These are phyloP conservation scores for Kalanchoe fedtschenkoi DNA, from an alignment of 164 flowering plant genomes.

Conservation along the genomic window DNA sequence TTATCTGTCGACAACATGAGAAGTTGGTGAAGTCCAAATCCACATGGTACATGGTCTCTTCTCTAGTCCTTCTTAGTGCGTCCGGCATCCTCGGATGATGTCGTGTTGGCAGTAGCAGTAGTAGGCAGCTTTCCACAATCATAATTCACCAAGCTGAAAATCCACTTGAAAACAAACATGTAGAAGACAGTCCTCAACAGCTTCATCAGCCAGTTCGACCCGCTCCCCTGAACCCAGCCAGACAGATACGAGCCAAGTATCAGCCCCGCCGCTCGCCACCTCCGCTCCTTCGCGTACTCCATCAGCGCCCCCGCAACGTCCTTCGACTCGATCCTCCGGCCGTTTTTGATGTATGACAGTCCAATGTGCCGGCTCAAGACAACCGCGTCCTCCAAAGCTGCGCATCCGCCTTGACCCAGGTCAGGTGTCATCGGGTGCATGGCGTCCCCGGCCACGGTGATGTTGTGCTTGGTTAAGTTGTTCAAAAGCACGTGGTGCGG, in stretches of 20 bases:
- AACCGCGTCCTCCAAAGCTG: slow-evolving; percentile 36
- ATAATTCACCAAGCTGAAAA: background rate
- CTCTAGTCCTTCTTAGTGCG: background rate
- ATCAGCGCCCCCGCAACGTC: slow-evolving; percentile 10
- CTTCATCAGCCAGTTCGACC: slow-evolving; percentile 17
- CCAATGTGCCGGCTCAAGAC: slow-evolving; percentile 29
- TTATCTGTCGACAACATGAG: too few species aligned
- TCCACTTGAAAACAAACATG: background rate
- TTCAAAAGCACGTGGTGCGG: slow-evolving; percentile 32
- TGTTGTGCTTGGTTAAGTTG: slow-evolving; percentile 11
- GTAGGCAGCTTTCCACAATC: slow-evolving; percentile 23
- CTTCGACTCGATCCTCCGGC: slow-evolving; percentile 1
- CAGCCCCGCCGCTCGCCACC: slow-evolving; percentile 18
- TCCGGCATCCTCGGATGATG: background rate
- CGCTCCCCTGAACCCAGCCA: slow-evolving; percentile 22
- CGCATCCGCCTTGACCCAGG: slow-evolving; percentile 35
- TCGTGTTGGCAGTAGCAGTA: background rate
- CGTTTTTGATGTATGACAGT: slow-evolving; percentile 1
- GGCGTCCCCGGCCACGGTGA: slow-evolving; percentile 42
- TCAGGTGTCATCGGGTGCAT: slow-evolving; percentile 53
- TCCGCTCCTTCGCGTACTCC: slow-evolving; percentile 16
- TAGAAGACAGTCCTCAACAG: slow-evolving; percentile 14
- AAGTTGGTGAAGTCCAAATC: too few species aligned
- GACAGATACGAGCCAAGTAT: slow-evolving; percentile 17
- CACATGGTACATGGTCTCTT: too few species aligned